phyloP scores from a whole-genome alignment of 140 eudicot genomes.

The Oenanthe javanica region DNA sequence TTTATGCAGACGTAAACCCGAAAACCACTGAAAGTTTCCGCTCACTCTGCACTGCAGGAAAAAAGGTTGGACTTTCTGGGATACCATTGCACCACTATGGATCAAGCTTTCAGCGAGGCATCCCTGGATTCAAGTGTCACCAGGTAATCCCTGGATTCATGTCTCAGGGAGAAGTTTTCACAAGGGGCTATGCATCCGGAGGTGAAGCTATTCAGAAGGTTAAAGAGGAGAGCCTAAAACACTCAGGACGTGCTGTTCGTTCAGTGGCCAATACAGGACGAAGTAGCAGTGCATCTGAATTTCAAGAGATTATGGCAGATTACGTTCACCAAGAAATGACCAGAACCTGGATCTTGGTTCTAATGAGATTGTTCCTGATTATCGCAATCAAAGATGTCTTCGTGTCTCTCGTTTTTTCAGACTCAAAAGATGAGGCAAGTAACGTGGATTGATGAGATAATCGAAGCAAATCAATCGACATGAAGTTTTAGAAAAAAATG shows the following conservation, averaged over 20 bases:
- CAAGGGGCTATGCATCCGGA: constrained; percentile 78
- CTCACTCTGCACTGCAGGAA: constrained; percentile 84
- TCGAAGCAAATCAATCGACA: not conserved
- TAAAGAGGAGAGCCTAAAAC: constrained; percentile 77
- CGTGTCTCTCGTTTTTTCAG: constrained; percentile 38
- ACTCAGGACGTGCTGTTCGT: constrained; percentile 47
- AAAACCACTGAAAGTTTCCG: constrained; percentile 83
- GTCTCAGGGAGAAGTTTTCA: constrained; percentile 95
- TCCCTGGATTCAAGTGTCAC: constrained; percentile 54
- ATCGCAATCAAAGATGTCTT: constrained; percentile 51
- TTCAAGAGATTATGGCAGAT: constrained; percentile 25
- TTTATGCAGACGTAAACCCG: constrained; percentile 61
- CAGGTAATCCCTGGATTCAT: constrained; percentile 64
- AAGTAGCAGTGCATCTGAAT: constrained; percentile 75
- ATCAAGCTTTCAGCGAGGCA: constrained; percentile 67
- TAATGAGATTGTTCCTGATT: constrained; percentile 76
- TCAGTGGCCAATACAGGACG: constrained; percentile 88
- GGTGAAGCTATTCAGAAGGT: constrained; percentile 77
- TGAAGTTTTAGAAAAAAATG: not conserved
- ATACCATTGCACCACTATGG: constrained; percentile 81
- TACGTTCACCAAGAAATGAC: constrained; percentile 46
- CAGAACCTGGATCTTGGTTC: constrained; percentile 87
- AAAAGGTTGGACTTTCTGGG: constrained; percentile 51
- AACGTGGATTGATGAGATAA: constrained; percentile 23
- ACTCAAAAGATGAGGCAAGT: constrained; percentile 11